Conservation (phyloP, 2,329 filamentous ascomycete genomes). For the Falciphora oryzae region DNA sequence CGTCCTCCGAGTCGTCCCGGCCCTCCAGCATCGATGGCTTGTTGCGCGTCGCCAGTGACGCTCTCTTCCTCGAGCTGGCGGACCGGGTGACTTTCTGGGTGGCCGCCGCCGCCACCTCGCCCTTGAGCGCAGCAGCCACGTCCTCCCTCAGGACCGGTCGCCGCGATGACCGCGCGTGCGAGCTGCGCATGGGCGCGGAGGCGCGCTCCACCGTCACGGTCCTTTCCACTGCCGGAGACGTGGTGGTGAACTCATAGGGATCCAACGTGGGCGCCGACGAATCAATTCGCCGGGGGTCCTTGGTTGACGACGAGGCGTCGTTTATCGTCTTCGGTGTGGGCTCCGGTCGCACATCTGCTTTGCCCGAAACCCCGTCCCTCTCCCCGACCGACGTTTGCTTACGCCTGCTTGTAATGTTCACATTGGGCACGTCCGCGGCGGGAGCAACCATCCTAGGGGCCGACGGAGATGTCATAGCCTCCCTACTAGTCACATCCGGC, state of each 20-base stretch:
- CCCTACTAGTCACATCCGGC: neutral
- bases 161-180: neutral
- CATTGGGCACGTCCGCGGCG: constrained; percentile 24
- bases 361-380: neutral
- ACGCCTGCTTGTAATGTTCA: constrained; percentile 32
- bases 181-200: neutral
- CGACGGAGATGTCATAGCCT: neutral
- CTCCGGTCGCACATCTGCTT: neutral
- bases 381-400: constrained; percentile 30
- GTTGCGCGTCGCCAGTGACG: constrained; percentile 35
- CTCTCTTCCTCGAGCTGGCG: constrained; percentile 30
- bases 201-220: constrained; percentile 6
- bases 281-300: neutral
- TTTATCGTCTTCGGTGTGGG: neutral
- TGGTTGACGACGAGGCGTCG: neutral
- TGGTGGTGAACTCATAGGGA: constrained; percentile 49
- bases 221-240: constrained; percentile 30
- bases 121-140: neutral
- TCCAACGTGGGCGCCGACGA: constrained; percentile 25
- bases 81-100: neutral
- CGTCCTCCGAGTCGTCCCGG: constrained; percentile 26
- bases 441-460: constrained; percentile 12
- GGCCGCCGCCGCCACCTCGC: neutral
- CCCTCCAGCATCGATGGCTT: constrained; percentile 24
- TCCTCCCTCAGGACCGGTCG: neutral